Percentiles rank a stretch among this genome's conserved stretches.
These are phyloP conservation scores for Globisporangium recalcitrans DNA, from an alignment of 352 stramenopile genomes.

Conservation along the genomic window DNA sequence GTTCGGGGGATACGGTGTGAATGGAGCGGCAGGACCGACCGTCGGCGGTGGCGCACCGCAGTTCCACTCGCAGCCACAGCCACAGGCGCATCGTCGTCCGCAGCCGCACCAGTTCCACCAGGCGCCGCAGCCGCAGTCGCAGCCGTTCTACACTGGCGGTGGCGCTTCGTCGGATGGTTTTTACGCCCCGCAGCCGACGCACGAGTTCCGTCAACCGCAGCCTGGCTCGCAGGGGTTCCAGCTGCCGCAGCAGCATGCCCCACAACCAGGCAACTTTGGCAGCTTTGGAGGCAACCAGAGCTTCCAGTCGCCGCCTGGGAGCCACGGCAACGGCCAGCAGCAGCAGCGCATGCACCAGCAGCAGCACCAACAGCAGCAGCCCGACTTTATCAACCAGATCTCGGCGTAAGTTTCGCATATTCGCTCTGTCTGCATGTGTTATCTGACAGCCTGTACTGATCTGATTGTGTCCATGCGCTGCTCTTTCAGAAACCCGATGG, in stretches of 20 bases:
- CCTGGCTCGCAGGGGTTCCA: constrained; percentile 20
- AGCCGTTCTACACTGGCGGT: constrained; percentile 15
- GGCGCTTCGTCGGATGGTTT: constrained; percentile 23
- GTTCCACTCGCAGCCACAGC: constrained; percentile 33
- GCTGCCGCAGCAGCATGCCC: constrained; percentile 13
- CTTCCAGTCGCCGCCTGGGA: constrained; percentile 19
- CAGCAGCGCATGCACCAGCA: constrained; percentile 27
- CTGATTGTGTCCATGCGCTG: not conserved
- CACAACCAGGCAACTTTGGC: constrained; percentile 18
- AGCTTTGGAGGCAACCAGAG: constrained; percentile 7
- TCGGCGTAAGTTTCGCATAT: constrained; percentile 32
- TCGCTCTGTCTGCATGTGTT: not conserved
- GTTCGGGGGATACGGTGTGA: constrained; percentile 13
- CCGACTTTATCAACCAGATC: constrained; percentile 77
- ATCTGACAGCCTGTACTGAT: not conserved
- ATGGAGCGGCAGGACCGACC: constrained; percentile 5
- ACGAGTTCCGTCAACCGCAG: constrained; percentile 31
- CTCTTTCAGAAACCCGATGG: constrained; percentile 72
- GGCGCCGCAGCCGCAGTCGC: constrained; percentile 15
- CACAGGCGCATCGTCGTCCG: constrained; percentile 32
- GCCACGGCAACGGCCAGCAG: constrained; percentile 12
- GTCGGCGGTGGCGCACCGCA: constrained; percentile 17
- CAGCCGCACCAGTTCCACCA: constrained; percentile 58
- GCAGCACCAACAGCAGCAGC: constrained; percentile 24
- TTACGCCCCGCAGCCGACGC: constrained; percentile 29